Evolutionary conservation across 2,329 filamentous ascomycete genomes (phyloP).

Genomic region (Hirsutella minnesotensis): DNA sequence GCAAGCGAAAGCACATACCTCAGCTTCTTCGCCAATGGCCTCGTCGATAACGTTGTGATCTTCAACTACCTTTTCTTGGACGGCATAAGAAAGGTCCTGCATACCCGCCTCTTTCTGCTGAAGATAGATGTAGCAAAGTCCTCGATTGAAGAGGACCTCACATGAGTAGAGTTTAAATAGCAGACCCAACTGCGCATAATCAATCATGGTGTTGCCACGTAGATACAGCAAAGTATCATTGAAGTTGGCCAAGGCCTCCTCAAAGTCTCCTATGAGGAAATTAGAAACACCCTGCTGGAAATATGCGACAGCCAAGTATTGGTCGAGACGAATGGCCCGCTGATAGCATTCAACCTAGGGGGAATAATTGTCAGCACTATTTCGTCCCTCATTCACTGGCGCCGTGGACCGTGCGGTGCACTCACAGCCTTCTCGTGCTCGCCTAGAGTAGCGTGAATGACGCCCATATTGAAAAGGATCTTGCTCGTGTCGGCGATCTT

Average conservation of each 20-base stretch:
- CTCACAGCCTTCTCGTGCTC: conserved; percentile 91
- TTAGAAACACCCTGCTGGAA: conserved; percentile 98
- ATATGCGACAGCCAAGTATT: conserved; percentile 94
- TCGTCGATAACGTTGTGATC: conserved; percentile 98
- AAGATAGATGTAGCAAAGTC: conserved; percentile 93
- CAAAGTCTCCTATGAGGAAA: conserved; percentile 91
- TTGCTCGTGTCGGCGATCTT: conserved; percentile 90
- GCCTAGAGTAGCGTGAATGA: conserved; percentile 91
- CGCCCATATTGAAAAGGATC: conserved; percentile 96
- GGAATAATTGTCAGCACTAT: conserved; percentile 2
- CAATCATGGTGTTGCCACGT: conserved; percentile 91
- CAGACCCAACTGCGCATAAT: conserved; percentile 90
- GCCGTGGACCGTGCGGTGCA: conserved; percentile 8
- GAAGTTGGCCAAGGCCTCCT: conserved; percentile 95
- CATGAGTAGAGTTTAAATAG: conserved; percentile 96
- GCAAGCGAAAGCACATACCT: conserved; percentile 43
- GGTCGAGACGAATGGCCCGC: conserved; percentile 77
- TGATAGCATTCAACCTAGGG: conserved; percentile 89
- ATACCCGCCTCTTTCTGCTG: conserved; percentile 84
- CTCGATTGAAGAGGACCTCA: conserved; percentile 94
- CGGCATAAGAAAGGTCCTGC: conserved; percentile 80
- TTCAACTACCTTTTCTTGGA: conserved; percentile 90
- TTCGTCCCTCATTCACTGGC: background rate
- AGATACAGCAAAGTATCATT: conserved; percentile 95
- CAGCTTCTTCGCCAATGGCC: conserved; percentile 83